A percentile compares a stretch with the other conserved stretches of the same genome.
phyloP scores from a whole-genome alignment of 768 basidiomycete genomes.

The Boletus rubescentipes region DNA sequence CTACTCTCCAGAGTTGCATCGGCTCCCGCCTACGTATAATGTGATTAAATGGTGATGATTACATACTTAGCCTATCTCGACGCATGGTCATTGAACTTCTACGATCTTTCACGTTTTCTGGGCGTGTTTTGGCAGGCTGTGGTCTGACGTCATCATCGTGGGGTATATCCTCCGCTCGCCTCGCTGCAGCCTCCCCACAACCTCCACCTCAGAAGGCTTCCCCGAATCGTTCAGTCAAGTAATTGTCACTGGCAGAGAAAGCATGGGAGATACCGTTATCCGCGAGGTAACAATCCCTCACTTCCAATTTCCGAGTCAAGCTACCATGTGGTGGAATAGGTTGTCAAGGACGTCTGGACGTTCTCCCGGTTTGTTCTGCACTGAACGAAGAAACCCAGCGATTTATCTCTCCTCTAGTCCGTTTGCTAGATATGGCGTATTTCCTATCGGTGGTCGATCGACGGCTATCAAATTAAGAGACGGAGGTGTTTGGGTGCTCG shows the following conservation, averaged over 20 bases:
- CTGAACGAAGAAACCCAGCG: background rate
- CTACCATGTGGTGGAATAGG: constrained; percentile 31
- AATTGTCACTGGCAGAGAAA: constrained; percentile 1
- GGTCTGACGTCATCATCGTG: constrained; percentile 21
- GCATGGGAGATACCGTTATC: constrained; percentile 40
- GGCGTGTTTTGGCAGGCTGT: constrained; percentile 10
- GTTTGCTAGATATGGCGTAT: constrained; percentile 61
- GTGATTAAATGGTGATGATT: background rate
- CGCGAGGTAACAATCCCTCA: constrained; percentile 37
- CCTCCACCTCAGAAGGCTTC: constrained; percentile 16
- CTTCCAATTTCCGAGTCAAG: background rate
- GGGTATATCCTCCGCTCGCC: constrained; percentile 8
- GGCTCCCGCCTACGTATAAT: constrained; percentile 4
- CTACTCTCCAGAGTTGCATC: background rate
- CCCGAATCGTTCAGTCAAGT: constrained; percentile 3
- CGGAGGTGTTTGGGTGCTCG: constrained; percentile 79
- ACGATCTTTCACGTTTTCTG: constrained; percentile 8
- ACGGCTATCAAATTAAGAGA: constrained; percentile 72
- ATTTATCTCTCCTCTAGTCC: constrained; percentile 43
- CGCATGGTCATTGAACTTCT: background rate
- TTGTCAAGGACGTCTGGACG: constrained; percentile 56
- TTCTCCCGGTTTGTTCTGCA: constrained; percentile 53
- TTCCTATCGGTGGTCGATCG: constrained; percentile 80
- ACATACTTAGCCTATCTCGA: too few relatives aligned
- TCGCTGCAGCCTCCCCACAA: constrained; percentile 12